Evolutionary conservation across 2,329 filamentous ascomycete species (phyloP).

Genomic region (Colletotrichum australisinense): DNA sequence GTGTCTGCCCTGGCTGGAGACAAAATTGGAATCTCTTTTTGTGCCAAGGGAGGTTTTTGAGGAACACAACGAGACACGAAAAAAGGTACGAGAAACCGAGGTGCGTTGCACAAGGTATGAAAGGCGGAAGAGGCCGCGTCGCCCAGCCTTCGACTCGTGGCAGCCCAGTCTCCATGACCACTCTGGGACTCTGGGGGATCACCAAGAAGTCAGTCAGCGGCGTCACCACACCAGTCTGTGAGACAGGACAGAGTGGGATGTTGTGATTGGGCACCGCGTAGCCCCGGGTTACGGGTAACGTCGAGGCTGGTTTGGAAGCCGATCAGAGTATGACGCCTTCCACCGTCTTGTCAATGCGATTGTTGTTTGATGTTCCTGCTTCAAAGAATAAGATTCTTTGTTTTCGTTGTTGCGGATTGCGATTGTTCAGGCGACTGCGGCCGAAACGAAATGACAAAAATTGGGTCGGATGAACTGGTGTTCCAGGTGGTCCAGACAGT

Average conservation of each 20-base stretch:
- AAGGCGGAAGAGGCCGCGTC: conserved; percentile 20
- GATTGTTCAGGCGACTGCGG: conserved; percentile 11
- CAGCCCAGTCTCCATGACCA: conserved; percentile 10
- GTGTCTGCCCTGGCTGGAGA: not conserved
- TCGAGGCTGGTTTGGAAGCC: not conserved
- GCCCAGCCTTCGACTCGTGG: conserved; percentile 26
- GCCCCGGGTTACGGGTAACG: conserved; percentile 21
- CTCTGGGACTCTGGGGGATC: not conserved
- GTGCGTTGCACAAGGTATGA: conserved; percentile 7
- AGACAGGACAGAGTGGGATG: not conserved
- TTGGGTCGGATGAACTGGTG: not conserved
- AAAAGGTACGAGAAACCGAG: conserved; percentile 17
- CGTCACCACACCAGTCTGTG: not conserved
- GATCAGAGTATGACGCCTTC: conserved; percentile 18
- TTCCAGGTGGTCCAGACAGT: not conserved
- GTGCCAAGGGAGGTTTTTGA: not conserved
- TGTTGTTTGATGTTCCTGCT: conserved; percentile 8
- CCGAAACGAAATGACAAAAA: conserved; percentile 11
- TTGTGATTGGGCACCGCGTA: conserved; percentile 10
- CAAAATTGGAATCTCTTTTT: not conserved
- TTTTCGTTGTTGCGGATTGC: not conserved
- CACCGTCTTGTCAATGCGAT: not conserved
- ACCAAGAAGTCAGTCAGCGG: not conserved
- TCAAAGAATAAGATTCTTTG: conserved; percentile 13
- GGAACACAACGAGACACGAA: not conserved